These are phyloP conservation scores for Quercus dentata DNA, from an alignment of 306 rosid species.

Conservation along the genomic window DNA sequence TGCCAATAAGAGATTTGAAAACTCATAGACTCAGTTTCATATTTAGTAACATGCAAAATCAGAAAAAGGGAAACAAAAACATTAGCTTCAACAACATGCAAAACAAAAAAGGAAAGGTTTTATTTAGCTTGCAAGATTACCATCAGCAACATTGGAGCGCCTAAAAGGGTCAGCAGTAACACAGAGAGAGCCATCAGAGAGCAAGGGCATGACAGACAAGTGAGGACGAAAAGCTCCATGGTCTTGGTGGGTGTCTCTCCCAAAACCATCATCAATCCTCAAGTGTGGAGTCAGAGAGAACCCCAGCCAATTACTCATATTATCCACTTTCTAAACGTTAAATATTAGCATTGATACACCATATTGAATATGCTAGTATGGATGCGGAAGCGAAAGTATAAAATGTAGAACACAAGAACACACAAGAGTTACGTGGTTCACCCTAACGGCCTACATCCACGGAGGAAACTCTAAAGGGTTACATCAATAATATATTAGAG, in stretches of 20 bases:
- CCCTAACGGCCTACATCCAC: no score
- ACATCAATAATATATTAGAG: no score
- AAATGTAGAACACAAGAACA: no score
- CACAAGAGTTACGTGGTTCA: no score
- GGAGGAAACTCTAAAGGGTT: no score
- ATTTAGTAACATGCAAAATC: background rate
- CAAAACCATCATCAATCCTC: conserved; percentile 71
- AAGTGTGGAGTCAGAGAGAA: conserved; percentile 92
- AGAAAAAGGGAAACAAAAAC: background rate
- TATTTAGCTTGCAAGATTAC: conserved; percentile 37
- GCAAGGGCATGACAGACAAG: conserved; percentile 75
- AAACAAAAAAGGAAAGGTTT: background rate
- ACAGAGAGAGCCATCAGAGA: conserved; percentile 92
- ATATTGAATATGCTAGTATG: no score
- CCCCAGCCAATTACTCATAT: conserved; percentile 89
- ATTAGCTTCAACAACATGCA: conserved; percentile 4
- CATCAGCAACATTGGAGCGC: conserved; percentile 46
- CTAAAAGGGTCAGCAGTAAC: conserved; percentile 48
- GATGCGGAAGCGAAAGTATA: no score
- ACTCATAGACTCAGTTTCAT: background rate
- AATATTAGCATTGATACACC: no score
- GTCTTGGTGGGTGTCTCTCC: conserved; percentile 50
- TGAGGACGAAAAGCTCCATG: conserved; percentile 32
- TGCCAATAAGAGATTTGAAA: background rate
- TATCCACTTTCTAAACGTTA: conserved; percentile 7